Evolutionary conservation across 345 rosid genomes (phyloP).

Genomic region (Angophora floribunda): DNA sequence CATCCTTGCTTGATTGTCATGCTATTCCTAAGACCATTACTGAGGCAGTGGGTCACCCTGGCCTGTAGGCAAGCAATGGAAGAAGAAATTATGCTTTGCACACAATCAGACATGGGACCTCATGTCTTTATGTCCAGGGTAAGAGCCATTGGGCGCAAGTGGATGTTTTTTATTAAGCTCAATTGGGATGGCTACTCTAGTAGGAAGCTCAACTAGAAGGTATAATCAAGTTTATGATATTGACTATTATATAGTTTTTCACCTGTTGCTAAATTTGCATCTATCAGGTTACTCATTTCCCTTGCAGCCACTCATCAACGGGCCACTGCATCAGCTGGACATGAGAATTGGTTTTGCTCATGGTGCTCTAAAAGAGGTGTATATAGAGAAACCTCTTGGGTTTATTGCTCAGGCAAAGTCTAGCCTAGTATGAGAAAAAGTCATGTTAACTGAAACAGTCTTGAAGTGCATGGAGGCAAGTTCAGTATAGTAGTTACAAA

Average conservation of each 20-base stretch:
- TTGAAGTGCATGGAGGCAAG: not conserved
- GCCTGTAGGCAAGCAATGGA: not conserved
- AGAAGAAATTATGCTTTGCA: not conserved
- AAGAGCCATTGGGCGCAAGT: not conserved
- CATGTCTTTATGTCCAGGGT: not conserved
- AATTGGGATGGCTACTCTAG: not conserved
- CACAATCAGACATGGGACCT: not conserved
- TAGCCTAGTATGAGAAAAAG: not conserved
- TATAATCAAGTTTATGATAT: not conserved
- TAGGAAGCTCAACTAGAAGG: not conserved
- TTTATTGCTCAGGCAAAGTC: not conserved
- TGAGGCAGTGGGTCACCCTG: not conserved
- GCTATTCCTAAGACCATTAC: not conserved
- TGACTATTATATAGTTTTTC: not conserved
- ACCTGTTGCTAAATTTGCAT: not conserved
- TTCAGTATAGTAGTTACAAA: not conserved
- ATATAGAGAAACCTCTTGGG: not conserved
- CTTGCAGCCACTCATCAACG: not conserved
- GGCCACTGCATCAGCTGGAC: not conserved
- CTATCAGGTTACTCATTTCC: not conserved
- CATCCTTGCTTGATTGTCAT: not conserved
- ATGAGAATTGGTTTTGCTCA: not conserved
- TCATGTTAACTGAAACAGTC: not conserved
- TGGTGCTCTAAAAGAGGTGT: not conserved
- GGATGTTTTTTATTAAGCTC: not conserved